Evolutionary conservation across 768 basidiomycete genomes (phyloP), one percentile per base, ranked within the genome.

Genomic region (Pholiota conissans): DNA sequence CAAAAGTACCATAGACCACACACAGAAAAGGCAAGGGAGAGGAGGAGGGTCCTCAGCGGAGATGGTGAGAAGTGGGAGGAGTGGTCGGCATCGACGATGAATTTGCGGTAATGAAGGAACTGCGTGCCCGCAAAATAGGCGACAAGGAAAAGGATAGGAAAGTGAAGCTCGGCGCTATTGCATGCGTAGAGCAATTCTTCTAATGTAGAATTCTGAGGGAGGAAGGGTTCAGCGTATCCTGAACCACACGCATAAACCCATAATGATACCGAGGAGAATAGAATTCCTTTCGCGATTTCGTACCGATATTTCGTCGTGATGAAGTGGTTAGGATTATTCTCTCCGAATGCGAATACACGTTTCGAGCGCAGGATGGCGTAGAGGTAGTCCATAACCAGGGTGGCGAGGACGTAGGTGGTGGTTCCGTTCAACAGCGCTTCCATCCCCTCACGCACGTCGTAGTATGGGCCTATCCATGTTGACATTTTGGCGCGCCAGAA

Each of bases 121-220:
- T 39, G 28, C 3, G 26, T 27, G 16, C 52, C 52, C 8, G 52
- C 37, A 24, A 18, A 3, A 26, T 52, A 52, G 2, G 52, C 52
- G 9, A 29, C n/a, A n/a, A 52, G 5, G 24, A 40, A 42, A 1
- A 40, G 2, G 37, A 42, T 2, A n/a, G 39, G 39, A 11, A 40
- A 42, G 35, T 52, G 52, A 27, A 52, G 37, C 7, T 52, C 37
- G 14, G 37, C 39, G 37, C 39, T 42, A 35, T 52, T 52, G 32
- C 11, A 16, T 14, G 32, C 32, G 24, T 52, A 35, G 11, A 52
- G 18, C 50, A 32, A 52, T 6, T 39, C 13, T n/a, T 40, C 14
- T 5, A 40, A 7, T 9, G 27, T 5, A 14, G 24, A 37, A 8
- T 16, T 13, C n/a, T 16, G 13, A 13, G 7, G 39, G 11, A 18